Evolutionary conservation across 2,329 filamentous ascomycete species (phyloP).

Genomic region (Scytalidium sp.): DNA sequence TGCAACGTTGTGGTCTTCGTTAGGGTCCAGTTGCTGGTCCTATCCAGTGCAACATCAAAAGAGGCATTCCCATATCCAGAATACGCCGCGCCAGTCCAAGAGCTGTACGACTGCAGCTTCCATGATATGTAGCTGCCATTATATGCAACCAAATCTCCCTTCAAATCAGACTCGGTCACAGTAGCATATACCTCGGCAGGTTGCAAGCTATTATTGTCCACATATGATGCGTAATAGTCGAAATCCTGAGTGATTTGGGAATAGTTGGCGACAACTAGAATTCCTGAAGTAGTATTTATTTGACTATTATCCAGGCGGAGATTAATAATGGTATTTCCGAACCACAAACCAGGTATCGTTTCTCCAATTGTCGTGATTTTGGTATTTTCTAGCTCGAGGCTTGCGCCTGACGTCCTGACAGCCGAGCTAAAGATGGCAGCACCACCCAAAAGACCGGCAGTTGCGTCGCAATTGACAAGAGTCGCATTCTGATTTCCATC

Average conservation of each 20-base stretch:
- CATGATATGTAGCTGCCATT: constrained; percentile 22
- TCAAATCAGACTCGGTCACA: constrained; percentile 22
- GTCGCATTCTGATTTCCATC: constrained; percentile 23
- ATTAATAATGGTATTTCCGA: constrained; percentile 26
- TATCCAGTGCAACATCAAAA: constrained; percentile 13
- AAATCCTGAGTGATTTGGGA: constrained; percentile 32
- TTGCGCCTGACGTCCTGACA: constrained; percentile 13
- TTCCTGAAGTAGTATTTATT: constrained; percentile 16
- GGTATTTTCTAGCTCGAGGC: constrained; percentile 19
- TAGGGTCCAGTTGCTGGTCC: constrained; percentile 14
- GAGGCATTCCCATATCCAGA: constrained; percentile 12
- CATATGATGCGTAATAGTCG: constrained; percentile 27
- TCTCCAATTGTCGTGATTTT: constrained; percentile 18
- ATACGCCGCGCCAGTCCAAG: constrained; percentile 16
- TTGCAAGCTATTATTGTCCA: constrained; percentile 21
- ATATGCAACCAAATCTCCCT: constrained; percentile 30
- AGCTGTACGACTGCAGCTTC: constrained; percentile 11
- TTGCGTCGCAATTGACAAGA: constrained; percentile 18
- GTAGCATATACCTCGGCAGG: constrained; percentile 24
- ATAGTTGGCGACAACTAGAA: constrained; percentile 24
- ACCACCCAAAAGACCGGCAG: constrained; percentile 27
- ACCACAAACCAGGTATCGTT: constrained; percentile 27
- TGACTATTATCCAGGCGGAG: constrained; percentile 13
- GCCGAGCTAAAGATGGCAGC: constrained; percentile 21
- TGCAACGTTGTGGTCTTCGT: constrained; percentile 14